Base-by-base conservation (phyloP, 257 asterid genomes). In the Nicotiana attenuata region DNA sequence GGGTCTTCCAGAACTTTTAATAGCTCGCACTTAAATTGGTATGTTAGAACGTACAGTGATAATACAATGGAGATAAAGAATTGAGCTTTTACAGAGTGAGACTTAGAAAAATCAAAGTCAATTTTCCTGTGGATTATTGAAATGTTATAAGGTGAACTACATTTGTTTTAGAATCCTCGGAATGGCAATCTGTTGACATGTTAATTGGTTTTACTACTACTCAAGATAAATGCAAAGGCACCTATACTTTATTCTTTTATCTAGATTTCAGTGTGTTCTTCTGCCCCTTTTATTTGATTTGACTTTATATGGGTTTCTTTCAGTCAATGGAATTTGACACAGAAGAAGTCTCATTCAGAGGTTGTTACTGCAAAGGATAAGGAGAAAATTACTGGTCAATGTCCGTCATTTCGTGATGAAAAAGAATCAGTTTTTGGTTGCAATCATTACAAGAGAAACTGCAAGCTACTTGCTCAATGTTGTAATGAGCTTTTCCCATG, bases 401-500 rank as follows among this genome's bases (percentile, higher is more conserved):
- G 85, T 71, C 94, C 97, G 35, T 93, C 97, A 28, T 93, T 88
- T 81, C 90, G 61, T 15, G 96, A 92, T 80, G 73, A 92, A 81
- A 88, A 78, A 31, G 84, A 83, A 63, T 84, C 55, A 65, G 80
- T 82, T 77, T 93, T 92, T 77, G 98, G 98, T 76, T 94, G 98
- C 87, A 81, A 85, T 63, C 98, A 94, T 86, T 94, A 94, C 86
- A 92, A 84, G 89, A 93, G 97, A 84, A 94, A 92, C 76, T 89
- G 97, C 85, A 94, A 93, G 88, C 88, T 94, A 84, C 80, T 94
- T 41, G 88, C 93, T 66, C 90, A 96, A 60, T 94, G 98, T 85
- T 94, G 98, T 89, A 89, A 90, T 81, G 87, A 90, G 90, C 88
- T 94, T 28, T 91, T 83, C 87, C 86, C 98, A 35, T 94, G 98